Conservation (phyloP, 2,329 filamentous ascomycete species). For the Pseudogymnoascus sp. region DNA sequence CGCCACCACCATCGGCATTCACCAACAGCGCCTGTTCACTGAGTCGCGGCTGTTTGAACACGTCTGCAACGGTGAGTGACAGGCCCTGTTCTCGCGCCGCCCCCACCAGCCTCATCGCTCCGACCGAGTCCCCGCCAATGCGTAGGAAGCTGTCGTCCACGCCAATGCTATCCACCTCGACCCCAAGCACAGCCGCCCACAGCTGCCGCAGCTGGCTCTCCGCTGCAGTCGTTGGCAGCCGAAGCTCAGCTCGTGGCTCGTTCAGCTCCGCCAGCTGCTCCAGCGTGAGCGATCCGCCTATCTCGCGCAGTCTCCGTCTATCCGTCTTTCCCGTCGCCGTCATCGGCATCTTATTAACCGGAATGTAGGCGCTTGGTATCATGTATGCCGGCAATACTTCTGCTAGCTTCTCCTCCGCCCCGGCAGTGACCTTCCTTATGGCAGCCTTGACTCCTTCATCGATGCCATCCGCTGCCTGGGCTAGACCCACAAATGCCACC, state of each 20-base stretch:
- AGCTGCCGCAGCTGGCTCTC: not conserved
- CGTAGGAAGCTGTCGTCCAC: constrained; percentile 32
- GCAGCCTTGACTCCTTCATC: too few species aligned
- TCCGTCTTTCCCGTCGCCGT: constrained; percentile 27
- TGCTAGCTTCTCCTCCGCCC: too few species aligned
- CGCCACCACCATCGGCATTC: not conserved
- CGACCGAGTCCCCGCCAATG: constrained; percentile 28
- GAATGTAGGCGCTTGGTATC: constrained; percentile 29
- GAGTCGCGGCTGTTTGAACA: constrained; percentile 25
- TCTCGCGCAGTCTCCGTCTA: constrained; percentile 17
- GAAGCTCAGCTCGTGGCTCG: too few species aligned
- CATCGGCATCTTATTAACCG: constrained; percentile 23
- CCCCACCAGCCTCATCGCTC: constrained; percentile 37
- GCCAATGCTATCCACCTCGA: constrained; percentile 5
- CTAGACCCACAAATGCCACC: too few species aligned
- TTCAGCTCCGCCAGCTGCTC: not conserved
- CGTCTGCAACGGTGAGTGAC: constrained; percentile 33
- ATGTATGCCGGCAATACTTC: constrained; percentile 24
- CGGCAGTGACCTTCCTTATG: too few species aligned
- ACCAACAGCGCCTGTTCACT: too few species aligned
- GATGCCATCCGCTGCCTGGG: too few species aligned
- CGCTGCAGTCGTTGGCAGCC: not conserved
- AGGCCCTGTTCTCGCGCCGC: constrained; percentile 17
- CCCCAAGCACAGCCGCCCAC: not conserved
- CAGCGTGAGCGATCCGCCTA: not conserved